These are phyloP conservation scores for Taphrina wiesneri DNA, from an alignment of 1,139 yeast genomes.

Conservation along the genomic window DNA sequence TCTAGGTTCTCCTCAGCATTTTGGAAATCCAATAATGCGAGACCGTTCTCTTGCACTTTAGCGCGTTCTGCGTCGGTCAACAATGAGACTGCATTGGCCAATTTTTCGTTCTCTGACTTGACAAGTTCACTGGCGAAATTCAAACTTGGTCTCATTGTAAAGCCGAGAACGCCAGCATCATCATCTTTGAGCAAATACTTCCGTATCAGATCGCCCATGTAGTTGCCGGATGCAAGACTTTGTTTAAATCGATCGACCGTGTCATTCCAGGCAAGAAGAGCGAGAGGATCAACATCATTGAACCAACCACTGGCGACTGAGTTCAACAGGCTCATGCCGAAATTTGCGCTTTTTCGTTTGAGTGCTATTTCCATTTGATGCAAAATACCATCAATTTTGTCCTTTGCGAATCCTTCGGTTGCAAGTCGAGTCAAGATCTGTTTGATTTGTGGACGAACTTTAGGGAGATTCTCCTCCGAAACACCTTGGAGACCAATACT, in stretches of 20 bases:
- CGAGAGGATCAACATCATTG: constrained; percentile 71
- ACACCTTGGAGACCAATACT: constrained; percentile 86
- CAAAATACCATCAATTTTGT: constrained; percentile 76
- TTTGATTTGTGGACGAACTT: constrained; percentile 53
- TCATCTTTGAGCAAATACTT: constrained; percentile 52
- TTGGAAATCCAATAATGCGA: constrained; percentile 62
- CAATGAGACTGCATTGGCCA: constrained; percentile 51
- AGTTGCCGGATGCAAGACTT: constrained; percentile 61
- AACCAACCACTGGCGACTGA: constrained; percentile 81
- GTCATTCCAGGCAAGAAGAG: constrained; percentile 63
- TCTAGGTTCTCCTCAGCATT: constrained; percentile 69
- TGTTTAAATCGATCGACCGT: constrained; percentile 60
- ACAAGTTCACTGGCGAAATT: constrained; percentile 54
- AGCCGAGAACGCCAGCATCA: constrained; percentile 61
- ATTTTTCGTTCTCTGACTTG: constrained; percentile 59
- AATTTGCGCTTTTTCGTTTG: constrained; percentile 85
- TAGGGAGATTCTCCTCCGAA: constrained; percentile 53
- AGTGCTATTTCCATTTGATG: constrained; percentile 83
- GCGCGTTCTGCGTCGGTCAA: constrained; percentile 61
- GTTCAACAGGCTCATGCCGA: constrained; percentile 77
- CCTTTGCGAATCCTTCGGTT: constrained; percentile 53
- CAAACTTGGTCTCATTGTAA: constrained; percentile 71
- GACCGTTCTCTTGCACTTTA: constrained; percentile 62
- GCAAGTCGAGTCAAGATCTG: constrained; percentile 47
- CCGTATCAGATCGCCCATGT: constrained; percentile 58